Evolutionary conservation across 345 rosid species (phyloP).

Genomic region (Microcos paniculata): DNA sequence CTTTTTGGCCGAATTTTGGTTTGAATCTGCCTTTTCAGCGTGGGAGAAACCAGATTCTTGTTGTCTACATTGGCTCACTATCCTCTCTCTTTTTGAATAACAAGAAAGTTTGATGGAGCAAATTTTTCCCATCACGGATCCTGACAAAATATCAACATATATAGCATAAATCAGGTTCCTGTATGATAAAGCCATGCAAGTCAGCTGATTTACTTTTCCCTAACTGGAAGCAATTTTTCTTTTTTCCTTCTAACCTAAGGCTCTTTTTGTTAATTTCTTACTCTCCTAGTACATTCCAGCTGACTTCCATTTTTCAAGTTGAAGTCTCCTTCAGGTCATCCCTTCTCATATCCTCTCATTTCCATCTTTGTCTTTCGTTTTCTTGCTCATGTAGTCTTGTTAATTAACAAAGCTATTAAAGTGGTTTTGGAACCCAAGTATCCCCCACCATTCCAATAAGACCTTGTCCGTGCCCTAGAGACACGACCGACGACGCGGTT

Average conservation of each 20-base stretch:
- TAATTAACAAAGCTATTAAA: neutral
- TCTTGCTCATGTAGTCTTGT: neutral
- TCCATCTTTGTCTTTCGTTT: neutral
- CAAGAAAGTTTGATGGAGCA: too few relatives aligned
- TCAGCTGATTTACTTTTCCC: neutral
- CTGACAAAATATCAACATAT: neutral
- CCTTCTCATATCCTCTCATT: neutral
- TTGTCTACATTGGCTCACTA: neutral
- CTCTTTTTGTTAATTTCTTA: too few relatives aligned
- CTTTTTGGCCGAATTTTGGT: neutral
- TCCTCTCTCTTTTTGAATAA: too few relatives aligned
- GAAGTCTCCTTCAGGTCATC: neutral
- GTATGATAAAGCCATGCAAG: neutral
- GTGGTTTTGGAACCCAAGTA: neutral
- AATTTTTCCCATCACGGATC: too few relatives aligned
- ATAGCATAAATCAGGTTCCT: neutral
- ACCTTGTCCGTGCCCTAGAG: neutral
- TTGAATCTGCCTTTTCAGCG: neutral
- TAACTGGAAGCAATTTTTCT: neutral
- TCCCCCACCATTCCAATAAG: neutral
- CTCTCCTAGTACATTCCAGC: neutral
- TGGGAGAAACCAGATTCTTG: neutral
- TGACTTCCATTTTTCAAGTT: neutral
- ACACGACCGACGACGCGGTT: neutral
- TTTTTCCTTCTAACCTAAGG: slow-evolving; percentile 1